Evolutionary conservation across 1,284 basidiomycete genomes (phyloP).

Genomic region (Ganoderma leucocontextum): DNA sequence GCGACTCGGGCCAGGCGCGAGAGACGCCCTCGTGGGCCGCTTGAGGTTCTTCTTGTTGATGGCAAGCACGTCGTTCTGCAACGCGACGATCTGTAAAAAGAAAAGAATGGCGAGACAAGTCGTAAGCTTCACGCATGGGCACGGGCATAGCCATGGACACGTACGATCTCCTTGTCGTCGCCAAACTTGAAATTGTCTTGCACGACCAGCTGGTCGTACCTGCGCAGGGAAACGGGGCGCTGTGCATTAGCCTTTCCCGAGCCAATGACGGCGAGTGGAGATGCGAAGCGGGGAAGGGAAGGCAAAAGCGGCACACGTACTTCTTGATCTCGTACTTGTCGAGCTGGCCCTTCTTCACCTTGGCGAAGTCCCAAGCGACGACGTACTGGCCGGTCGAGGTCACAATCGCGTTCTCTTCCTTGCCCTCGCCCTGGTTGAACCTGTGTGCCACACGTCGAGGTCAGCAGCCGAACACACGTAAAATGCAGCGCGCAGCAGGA

Average conservation of each 20-base stretch:
- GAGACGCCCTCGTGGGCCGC: slow-evolving; percentile 85
- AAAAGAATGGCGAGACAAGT: not conserved
- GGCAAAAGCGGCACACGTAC: slow-evolving; percentile 40
- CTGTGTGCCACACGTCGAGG: slow-evolving; percentile 49
- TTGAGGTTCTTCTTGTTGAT: slow-evolving; percentile 93
- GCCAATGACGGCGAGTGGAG: slow-evolving; percentile 11
- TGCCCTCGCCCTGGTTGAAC: slow-evolving; percentile 90
- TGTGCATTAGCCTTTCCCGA: slow-evolving; percentile 16
- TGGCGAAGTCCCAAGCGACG: slow-evolving; percentile 95
- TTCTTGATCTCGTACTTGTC: slow-evolving; percentile 97
- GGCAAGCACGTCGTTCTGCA: slow-evolving; percentile 93
- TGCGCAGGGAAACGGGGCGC: slow-evolving; percentile 38
- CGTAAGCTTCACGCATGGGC: slow-evolving; percentile 3
- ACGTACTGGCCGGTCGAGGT: slow-evolving; percentile 97
- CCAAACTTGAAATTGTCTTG: slow-evolving; percentile 97
- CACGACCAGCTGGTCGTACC: slow-evolving; percentile 92
- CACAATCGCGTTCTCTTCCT: slow-evolving; percentile 94
- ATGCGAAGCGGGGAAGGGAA: slow-evolving; percentile 21
- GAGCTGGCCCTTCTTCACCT: slow-evolving; percentile 90
- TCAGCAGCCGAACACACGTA: slow-evolving; percentile 5
- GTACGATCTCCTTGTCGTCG: slow-evolving; percentile 92
- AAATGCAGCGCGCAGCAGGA: slow-evolving; percentile 1
- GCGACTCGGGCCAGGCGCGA: slow-evolving; percentile 55
- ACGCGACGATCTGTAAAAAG: slow-evolving; percentile 80
- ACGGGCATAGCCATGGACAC: slow-evolving; percentile 37